These are phyloP conservation scores for Claviceps sp. DNA, from an alignment of 2,329 filamentous ascomycete species.

Conservation along the genomic window DNA sequence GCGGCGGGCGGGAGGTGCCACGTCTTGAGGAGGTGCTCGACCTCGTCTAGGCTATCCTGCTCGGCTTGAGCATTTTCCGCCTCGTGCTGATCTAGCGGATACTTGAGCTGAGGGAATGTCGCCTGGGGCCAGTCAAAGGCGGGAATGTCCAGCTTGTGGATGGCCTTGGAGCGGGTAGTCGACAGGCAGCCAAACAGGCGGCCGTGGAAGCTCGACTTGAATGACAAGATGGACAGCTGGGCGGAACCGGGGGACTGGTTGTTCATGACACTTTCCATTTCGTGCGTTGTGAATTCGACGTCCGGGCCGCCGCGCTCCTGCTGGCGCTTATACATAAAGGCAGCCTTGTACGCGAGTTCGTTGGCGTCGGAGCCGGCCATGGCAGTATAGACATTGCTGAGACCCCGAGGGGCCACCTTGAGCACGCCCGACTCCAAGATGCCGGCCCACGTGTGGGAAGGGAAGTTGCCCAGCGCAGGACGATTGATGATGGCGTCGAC, in stretches of 20 bases:
- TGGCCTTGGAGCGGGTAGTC: constrained; percentile 82
- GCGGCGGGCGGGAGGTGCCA: constrained; percentile 72
- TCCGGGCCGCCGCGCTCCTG: constrained; percentile 64
- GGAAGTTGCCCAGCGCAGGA: constrained; percentile 83
- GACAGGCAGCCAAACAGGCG: constrained; percentile 78
- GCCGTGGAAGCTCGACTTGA: constrained; percentile 81
- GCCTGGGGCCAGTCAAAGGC: constrained; percentile 93
- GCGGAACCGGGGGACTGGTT: constrained; percentile 69
- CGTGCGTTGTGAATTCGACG: constrained; percentile 67
- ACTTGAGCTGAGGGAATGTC: constrained; percentile 73
- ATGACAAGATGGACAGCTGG: constrained; percentile 70
- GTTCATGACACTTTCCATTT: constrained; percentile 62
- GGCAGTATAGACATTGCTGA: constrained; percentile 82
- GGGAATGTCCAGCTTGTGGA: constrained; percentile 90
- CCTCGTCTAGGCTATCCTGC: constrained; percentile 66
- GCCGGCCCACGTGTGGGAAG: constrained; percentile 68
- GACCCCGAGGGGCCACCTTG: constrained; percentile 66
- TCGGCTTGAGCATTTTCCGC: constrained; percentile 75
- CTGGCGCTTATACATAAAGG: constrained; percentile 84
- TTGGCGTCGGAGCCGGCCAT: constrained; percentile 86
- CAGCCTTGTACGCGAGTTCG: constrained; percentile 88
- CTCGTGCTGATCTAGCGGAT: constrained; percentile 67
- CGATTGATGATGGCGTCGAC: constrained; percentile 70
- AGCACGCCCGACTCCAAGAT: constrained; percentile 71
- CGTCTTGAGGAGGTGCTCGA: constrained; percentile 66